These are phyloP conservation scores for Mycena pura DNA, from an alignment of 768 basidiomycete genomes.

Conservation along the genomic window DNA sequence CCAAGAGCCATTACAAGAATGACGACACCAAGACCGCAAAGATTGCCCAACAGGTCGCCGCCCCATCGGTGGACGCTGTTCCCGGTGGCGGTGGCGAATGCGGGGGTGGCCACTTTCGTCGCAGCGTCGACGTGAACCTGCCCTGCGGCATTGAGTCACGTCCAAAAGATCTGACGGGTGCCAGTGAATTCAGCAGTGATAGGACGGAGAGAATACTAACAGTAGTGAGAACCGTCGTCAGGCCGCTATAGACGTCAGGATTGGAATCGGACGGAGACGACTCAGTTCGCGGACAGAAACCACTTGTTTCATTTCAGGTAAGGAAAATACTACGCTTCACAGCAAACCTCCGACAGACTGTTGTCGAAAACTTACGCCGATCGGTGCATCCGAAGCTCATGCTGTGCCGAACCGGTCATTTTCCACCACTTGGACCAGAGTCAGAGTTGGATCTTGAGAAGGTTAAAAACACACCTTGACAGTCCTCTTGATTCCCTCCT, in stretches of 20 bases:
- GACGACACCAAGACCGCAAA: neutral
- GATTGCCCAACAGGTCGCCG: neutral
- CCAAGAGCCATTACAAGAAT: conserved; percentile 9
- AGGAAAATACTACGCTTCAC: too few species aligned
- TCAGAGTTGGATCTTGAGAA: neutral
- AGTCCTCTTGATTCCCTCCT: conserved; percentile 51
- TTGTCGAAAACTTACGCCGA: too few species aligned
- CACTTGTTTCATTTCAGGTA: too few species aligned
- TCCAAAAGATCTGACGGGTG: conserved; percentile 47
- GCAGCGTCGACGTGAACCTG: conserved; percentile 51
- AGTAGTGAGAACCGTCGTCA: conserved; percentile 45
- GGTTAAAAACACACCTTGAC: conserved; percentile 7
- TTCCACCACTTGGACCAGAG: conserved; percentile 22
- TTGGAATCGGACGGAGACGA: conserved; percentile 7
- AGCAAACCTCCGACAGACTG: too few species aligned
- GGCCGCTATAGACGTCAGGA: conserved; percentile 44
- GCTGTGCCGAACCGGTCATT: conserved; percentile 6
- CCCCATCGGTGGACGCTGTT: neutral
- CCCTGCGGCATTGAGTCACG: conserved; percentile 51
- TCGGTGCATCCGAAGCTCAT: neutral
- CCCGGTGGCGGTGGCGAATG: conserved; percentile 26
- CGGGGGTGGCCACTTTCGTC: conserved; percentile 41
- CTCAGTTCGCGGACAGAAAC: too few species aligned
- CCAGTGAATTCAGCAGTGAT: neutral
- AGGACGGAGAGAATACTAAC: conserved; percentile 36